Evolutionary conservation across 2,329 filamentous ascomycete species (phyloP).

Genomic region (Scytalidium lignicola): DNA sequence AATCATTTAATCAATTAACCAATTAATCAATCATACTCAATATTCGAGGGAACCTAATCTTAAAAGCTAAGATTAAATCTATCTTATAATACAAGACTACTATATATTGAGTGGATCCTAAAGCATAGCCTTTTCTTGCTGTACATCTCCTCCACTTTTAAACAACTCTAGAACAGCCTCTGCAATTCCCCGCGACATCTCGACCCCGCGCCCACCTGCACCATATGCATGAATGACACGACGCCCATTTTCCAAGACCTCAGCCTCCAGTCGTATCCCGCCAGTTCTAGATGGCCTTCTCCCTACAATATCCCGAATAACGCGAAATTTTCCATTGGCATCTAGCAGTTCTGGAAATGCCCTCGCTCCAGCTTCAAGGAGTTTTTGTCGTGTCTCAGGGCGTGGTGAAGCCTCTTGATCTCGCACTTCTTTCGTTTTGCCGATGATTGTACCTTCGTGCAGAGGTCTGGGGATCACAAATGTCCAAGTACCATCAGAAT

Average conservation of each 20-base stretch:
- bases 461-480: slow-evolving; percentile 59
- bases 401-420: slow-evolving; percentile 50
- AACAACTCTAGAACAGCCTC: no score
- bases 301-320: slow-evolving; percentile 41
- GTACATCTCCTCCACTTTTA: no score
- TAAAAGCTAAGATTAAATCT: no score
- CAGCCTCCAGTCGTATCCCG: slow-evolving; percentile 20
- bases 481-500: slow-evolving; percentile 56
- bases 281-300: slow-evolving; percentile 38
- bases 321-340: slow-evolving; percentile 31
- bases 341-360: slow-evolving; percentile 35
- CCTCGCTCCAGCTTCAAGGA: slow-evolving; percentile 39
- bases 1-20: no score
- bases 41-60: no score
- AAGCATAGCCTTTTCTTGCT: no score
- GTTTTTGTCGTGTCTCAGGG: slow-evolving; percentile 36
- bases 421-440: slow-evolving; percentile 58
- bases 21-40: no score
- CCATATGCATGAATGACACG: slow-evolving; percentile 19
- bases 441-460: slow-evolving; percentile 59
- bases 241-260: slow-evolving; percentile 1
- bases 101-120: no score
- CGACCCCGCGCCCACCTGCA: slow-evolving; percentile 11
- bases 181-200: slow-evolving; percentile 13
- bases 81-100: no score